A percentile compares a stretch with the other conserved stretches of the same genome.
These are phyloP conservation scores for Eucalyptus lansdowneana DNA, from an alignment of 345 rosid genomes.

Conservation along the genomic window DNA sequence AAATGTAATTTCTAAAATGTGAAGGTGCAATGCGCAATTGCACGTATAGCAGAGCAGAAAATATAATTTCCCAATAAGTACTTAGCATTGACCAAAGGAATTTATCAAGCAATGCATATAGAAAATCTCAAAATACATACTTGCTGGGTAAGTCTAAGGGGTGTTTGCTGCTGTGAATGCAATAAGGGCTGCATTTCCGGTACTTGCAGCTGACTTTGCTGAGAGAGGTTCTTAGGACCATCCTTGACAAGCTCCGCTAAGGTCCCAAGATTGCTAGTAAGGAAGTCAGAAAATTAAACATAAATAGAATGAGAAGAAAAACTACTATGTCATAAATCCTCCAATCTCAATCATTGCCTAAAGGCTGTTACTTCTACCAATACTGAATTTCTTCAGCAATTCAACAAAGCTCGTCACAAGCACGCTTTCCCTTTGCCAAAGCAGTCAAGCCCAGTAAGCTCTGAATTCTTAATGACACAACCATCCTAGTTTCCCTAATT, in stretches of 20 bases:
- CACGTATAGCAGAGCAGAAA: background rate
- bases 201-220: conserved; percentile 50
- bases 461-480: background rate
- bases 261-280: conserved; percentile 40
- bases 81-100: background rate
- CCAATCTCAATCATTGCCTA: background rate
- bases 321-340: background rate
- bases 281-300: background rate
- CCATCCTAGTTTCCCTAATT: background rate
- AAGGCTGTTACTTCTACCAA: background rate
- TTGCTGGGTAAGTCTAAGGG: conserved; percentile 58
- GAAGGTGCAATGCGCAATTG: background rate
- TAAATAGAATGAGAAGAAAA: background rate
- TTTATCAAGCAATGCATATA: background rate
- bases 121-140: conserved; percentile 18
- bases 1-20: background rate
- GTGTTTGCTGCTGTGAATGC: conserved; percentile 57
- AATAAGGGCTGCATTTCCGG: conserved; percentile 48
- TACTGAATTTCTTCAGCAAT: background rate
- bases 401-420: background rate
- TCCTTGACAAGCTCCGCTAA: conserved; percentile 81
- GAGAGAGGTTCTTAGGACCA: conserved; percentile 31
- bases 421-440: background rate
- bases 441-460: background rate
- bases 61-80: background rate